Evolutionary conservation across 495 filamentous ascomycete species (phyloP), one percentile per base, ranked within the genome.

Genomic region (Neurospora tetraspora): DNA sequence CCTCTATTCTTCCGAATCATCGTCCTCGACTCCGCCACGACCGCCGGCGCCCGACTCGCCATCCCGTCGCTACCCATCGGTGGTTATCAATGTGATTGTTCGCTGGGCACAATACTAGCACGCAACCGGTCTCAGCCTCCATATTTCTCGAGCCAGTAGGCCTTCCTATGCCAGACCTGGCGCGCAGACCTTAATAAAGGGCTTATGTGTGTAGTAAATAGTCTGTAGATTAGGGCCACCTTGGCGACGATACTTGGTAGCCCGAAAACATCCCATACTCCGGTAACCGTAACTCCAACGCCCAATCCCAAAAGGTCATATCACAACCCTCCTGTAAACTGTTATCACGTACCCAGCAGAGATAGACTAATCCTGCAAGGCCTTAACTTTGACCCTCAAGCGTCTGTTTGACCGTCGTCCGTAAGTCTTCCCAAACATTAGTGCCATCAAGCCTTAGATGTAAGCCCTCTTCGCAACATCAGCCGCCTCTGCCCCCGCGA

Each of bases 1-100:
- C 89, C 89, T 4, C 79, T 91, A 14, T 88, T 90, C 70, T 91
- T 91, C 77, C 89, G 90, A 74, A 85, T 89, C 2, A 85, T 91
- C 12, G 80, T 90, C 18, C 81, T 87, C 3, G 89, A 91, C 39
- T 88, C 87, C 6, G 85, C 89, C 7, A 87, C 87, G 6, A 88
- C 84, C 70, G 88, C 89, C 3, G 89, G 89, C 7, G 83, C 83
- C 1, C 82, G 89, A 34, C 83, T 91, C 16, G 86, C 86, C 0
- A 87, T 91, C 31, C 89, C 90, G 7, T 90, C 88, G 10, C 78
- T 91, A 0, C 89, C 88, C 3, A 81, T 90, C 20, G 89, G 89
- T 2, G 88, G 88, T 5, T n/a, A n/a, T n/a, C n/a, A n/a, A n/a
- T n/a, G n/a, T n/a, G n/a, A n/a, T n/a, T n/a, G n/a, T n/a, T n/a